Evolutionary conservation across 176 grass and related monocot species (phyloP), one percentile per base, ranked within the genome.

Genomic region (Poa pratensis): DNA sequence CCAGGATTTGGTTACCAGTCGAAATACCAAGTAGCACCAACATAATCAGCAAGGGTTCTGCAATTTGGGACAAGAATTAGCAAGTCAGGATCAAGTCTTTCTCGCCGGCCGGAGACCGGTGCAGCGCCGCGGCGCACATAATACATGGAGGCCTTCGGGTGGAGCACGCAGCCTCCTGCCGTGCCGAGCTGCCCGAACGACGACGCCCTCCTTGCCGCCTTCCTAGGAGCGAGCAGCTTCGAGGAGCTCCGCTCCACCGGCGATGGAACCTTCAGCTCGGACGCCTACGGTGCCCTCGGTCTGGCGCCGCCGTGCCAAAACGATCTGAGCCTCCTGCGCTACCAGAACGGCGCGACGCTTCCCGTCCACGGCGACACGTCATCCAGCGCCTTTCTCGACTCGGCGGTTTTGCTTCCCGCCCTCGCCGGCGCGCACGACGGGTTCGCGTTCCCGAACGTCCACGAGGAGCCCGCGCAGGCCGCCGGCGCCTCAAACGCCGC

Each of bases 101-200:
- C 37, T 24, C 24, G 65, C 43, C 49, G 73, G 75, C n/a, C 42
- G 43, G 80, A 15, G 12, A 49, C 48, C 13, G 13, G 13, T 3
- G 34, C 17, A 37, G 73, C 24, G 53, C 61, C 19, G 37, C 51
- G 3, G 37, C 37, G 37, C 54, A 24, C 15, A 20, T 9, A 69
- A 14, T 69, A 86, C 49, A 90, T 90, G 89, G 85, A 87, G 40
- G 75, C 53, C 85, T 87, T 90, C 76, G 39, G 68, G 35, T 87
- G 84, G 89, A 83, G 67, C 49, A 32, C 76, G 68, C 85, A 73
- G 48, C 77, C 69, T 16, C 18, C 81, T 17, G 65, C 69, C 23
- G 59, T 23, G 74, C 74, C 74, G 13, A 79, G 67, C 17, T 55
- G 61, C 83, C 40, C 32, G 43, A 43, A 13, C 62, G 72, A 86